A percentile compares a stretch with the other conserved stretches of the same genome.
Evolutionary conservation across 1,284 basidiomycete genomes (phyloP).

Genomic region (Acaromyces ingoldii): DNA sequence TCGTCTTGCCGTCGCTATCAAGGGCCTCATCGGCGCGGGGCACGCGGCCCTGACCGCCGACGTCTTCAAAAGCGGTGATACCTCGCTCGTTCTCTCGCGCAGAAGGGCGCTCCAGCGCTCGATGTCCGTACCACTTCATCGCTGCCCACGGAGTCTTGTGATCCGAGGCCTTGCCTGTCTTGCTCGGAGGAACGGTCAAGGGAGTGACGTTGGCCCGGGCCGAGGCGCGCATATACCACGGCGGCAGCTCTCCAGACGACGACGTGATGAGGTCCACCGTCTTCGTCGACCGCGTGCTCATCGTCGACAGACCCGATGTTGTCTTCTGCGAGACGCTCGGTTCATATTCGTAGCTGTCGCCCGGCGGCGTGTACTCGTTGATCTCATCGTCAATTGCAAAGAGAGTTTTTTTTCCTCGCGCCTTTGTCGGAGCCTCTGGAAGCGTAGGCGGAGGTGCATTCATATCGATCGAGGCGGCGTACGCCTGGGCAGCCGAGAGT

Average conservation of each 20-base stretch:
- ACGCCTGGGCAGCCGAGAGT: slow-evolving; percentile 3
- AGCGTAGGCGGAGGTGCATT: too few relatives aligned
- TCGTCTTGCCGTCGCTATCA: slow-evolving; percentile 12
- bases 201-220: background rate
- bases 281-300: background rate
- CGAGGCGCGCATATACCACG: background rate
- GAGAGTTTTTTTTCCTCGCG: too few relatives aligned
- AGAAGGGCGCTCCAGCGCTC: slow-evolving; percentile 23
- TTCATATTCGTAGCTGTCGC: background rate
- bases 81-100: slow-evolving; percentile 25
- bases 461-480: slow-evolving; percentile 7
- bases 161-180: background rate
- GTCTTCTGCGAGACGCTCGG: too few relatives aligned
- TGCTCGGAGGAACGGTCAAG: background rate
- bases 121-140: slow-evolving; percentile 6
- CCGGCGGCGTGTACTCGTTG: background rate
- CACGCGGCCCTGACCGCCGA: slow-evolving; percentile 19
- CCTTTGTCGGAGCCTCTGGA: too few relatives aligned
- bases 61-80: slow-evolving; percentile 29
- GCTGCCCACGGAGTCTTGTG: slow-evolving; percentile 1
- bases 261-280: background rate
- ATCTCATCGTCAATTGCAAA: too few relatives aligned
- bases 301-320: slow-evolving; percentile 1
- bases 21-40: slow-evolving; percentile 9
- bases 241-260: background rate